Percentiles rank a stretch among this genome's conserved stretches.
These are phyloP conservation scores for Azolla pinnata DNA, from an alignment of 75 land plant genomes.

Conservation along the genomic window DNA sequence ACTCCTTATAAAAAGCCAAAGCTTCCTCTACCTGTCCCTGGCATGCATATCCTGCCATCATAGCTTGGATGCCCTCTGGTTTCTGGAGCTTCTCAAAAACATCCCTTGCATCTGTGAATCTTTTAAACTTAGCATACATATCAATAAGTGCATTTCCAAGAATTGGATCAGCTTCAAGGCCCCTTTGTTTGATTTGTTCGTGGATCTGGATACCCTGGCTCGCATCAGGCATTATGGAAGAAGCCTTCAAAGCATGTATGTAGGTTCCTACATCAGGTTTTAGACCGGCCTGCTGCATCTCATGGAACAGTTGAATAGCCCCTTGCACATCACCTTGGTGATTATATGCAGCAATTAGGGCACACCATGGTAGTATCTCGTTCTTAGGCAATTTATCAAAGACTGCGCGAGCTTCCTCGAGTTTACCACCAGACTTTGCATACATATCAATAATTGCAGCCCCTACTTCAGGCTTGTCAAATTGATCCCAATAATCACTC, in stretches of 20 bases:
- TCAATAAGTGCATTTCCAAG: constrained; percentile 48
- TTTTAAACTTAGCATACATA: constrained; percentile 50
- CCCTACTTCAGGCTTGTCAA: neutral
- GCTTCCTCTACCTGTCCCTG: neutral
- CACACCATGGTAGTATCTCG: constrained; percentile 32
- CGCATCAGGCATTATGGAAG: constrained; percentile 20
- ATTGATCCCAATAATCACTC: constrained; percentile 5
- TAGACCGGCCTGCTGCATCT: constrained; percentile 17
- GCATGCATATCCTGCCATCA: constrained; percentile 21
- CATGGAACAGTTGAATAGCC: constrained; percentile 26
- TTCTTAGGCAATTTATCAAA: constrained; percentile 22
- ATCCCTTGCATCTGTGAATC: constrained; percentile 22
- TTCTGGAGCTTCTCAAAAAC: constrained; percentile 29
- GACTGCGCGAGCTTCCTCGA: constrained; percentile 14
- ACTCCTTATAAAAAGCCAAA: neutral
- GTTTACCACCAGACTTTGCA: constrained; percentile 15
- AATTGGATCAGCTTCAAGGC: constrained; percentile 31
- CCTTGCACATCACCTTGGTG: constrained; percentile 20
- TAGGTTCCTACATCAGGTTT: constrained; percentile 29
- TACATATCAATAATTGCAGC: constrained; percentile 31
- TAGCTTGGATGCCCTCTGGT: constrained; percentile 21
- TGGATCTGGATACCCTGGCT: constrained; percentile 35
- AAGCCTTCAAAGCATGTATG: constrained; percentile 31
- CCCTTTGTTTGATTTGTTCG: constrained; percentile 29
- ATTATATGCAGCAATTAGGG: constrained; percentile 38